phyloP scores from a whole-genome alignment of 495 filamentous ascomycete species.

The Bathelium albidoporum region DNA sequence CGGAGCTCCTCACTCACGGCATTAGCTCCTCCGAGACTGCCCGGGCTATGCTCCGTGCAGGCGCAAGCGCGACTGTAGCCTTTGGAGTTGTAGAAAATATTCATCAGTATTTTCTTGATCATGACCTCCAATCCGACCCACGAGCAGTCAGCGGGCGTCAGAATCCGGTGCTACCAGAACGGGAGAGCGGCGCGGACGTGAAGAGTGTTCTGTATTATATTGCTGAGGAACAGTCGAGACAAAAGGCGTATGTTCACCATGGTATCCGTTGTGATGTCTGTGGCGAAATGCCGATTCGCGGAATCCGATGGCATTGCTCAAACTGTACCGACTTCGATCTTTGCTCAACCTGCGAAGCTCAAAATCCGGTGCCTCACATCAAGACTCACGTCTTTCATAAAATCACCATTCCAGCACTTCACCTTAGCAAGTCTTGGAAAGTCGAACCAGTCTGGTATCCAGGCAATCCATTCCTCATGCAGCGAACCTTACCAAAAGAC shows the following conservation, averaged over 20 bases:
- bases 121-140: constrained; percentile 8
- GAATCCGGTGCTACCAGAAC: constrained; percentile 33
- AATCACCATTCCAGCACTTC: constrained; percentile 63
- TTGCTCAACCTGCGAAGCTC: constrained; percentile 79
- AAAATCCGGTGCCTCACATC: constrained; percentile 48
- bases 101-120: background rate
- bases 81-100: background rate
- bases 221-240: constrained; percentile 56
- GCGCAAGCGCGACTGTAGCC: background rate
- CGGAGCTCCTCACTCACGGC: background rate
- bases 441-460: constrained; percentile 80
- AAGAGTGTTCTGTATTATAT: constrained; percentile 35
- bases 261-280: constrained; percentile 91
- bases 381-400: constrained; percentile 97
- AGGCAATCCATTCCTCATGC: constrained; percentile 63
- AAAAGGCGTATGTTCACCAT: constrained; percentile 84
- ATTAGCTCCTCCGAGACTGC: background rate
- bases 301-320: constrained; percentile 42
- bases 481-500: constrained; percentile 50
- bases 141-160: constrained; percentile 45
- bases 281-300: constrained; percentile 73
- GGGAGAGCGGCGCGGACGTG: constrained; percentile 22
- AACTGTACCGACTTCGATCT: constrained; percentile 58
- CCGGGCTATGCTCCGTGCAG: background rate
- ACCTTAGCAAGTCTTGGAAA: constrained; percentile 54